Base-by-base conservation (phyloP, 257 asterid genomes). In the Jaltomata sinuosa region DNA sequence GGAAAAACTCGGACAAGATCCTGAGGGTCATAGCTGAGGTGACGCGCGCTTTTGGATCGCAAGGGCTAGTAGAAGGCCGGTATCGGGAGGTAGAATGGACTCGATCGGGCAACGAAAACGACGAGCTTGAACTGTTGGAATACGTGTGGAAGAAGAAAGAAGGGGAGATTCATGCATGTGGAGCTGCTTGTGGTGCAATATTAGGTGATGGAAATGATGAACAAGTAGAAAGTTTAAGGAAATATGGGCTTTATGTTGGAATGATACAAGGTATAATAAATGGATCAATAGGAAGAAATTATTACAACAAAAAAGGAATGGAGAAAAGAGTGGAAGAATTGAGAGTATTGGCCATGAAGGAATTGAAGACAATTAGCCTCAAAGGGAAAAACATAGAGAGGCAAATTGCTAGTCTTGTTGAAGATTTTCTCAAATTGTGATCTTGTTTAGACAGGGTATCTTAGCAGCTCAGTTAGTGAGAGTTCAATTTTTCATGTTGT, bases 151-250 rank as follows among this genome's bases (percentile, higher is more conserved):
- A 19, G 92, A 94, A 92, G 80, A 93, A 87, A 38, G 91, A 87
- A 57, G 98, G 97, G 0, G 91, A 78, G 83, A 50, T 92, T 49
- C 90, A 93, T 74, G 92, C 90, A 2, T 93, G 97, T 53, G 98
- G 93, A 12, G 95, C 94, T 11, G 94, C 95, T 6, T 93, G 97
- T 83, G 98, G 98, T 5, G 98, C 95, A 64, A 92, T 93, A 80
- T 69, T 94, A 71, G 97, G 95, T 15, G 98, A 95, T 7, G 98
- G 91, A 12, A 85, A 52, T 80, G 97, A 90, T 6, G 93, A 54
- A 47, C 92, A 92, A 64, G 84, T 94, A 0, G 89, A 88, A 81
- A 91, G 82, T 19, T 83, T 94, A 85, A 92, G 94, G 61, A 91
- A 67, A 0, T 92, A 86, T 38, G 98, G 97, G 76, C 79, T 88